These are phyloP conservation scores for Fusarium armeniacum DNA, from an alignment of 2,329 filamentous ascomycete genomes.

Conservation along the genomic window DNA sequence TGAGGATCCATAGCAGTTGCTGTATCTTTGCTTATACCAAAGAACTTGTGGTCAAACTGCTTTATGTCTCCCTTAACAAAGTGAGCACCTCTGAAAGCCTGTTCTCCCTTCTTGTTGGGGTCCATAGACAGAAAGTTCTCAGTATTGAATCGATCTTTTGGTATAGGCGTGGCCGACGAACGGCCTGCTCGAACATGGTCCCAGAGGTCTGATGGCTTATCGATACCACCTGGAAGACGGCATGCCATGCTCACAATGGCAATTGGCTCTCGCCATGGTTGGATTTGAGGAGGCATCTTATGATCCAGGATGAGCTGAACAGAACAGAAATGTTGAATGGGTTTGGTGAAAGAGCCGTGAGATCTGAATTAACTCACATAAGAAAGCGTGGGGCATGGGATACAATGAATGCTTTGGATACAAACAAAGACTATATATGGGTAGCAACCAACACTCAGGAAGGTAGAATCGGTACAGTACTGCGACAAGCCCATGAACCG, in stretches of 20 bases:
- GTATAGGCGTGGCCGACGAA: conserved; percentile 44
- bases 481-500: not conserved
- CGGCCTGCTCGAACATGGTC: conserved; percentile 44
- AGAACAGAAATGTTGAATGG: not conserved
- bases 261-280: conserved; percentile 46
- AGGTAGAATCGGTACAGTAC: not conserved
- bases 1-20: conserved; percentile 48
- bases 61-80: conserved; percentile 46
- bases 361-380: not conserved
- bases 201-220: conserved; percentile 46
- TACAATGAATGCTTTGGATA: not conserved
- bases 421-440: not conserved
- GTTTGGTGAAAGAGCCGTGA: not conserved
- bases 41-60: conserved; percentile 49
- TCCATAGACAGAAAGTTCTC: conserved; percentile 47
- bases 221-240: conserved; percentile 46
- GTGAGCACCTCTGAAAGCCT: conserved; percentile 45
- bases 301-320: conserved; percentile 9
- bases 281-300: conserved; percentile 39
- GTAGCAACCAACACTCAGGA: not conserved
- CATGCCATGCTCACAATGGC: conserved; percentile 47
- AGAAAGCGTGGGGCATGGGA: not conserved
- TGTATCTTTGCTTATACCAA: conserved; percentile 47
- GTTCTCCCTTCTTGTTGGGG: conserved; percentile 44
- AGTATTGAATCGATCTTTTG: conserved; percentile 46